Evolutionary conservation across 164 flowering plant species (phyloP).

Genomic region (Cinnamomum micranthum): DNA sequence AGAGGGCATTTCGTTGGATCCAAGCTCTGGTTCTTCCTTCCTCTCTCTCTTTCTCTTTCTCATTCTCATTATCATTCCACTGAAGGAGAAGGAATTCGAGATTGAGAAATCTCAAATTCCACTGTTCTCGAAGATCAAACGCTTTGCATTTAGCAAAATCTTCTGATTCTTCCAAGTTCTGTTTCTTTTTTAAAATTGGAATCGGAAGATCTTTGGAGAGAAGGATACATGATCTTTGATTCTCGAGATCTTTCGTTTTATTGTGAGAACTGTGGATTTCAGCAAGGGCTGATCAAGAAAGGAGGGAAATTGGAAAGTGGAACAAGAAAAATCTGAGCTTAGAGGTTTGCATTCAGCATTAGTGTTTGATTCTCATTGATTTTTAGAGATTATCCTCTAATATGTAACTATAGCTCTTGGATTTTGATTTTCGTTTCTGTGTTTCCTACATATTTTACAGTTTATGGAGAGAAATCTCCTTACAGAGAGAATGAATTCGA

Average conservation of each 20-base stretch:
- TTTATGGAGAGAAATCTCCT: not conserved
- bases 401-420: not conserved
- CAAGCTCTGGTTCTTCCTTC: not conserved
- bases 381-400: not conserved
- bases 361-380: not conserved
- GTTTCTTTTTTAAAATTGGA: not conserved
- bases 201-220: not conserved
- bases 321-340: not conserved
- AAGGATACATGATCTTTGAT: not conserved
- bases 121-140: not conserved
- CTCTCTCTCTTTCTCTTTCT: not conserved
- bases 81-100: not conserved
- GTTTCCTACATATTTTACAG: not conserved
- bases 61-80: not conserved
- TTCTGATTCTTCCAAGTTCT: not conserved
- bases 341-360: not conserved
- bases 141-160: not conserved
- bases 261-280: not conserved
- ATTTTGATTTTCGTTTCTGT: not conserved
- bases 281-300: not conserved
- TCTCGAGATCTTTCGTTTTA: not conserved
- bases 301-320: not conserved
- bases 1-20: conserved; percentile 2
- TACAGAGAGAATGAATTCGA: not conserved
- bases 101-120: not conserved